phyloP scores from a whole-genome alignment of 2,329 filamentous ascomycete genomes.

The Cytospora schulzeri region DNA sequence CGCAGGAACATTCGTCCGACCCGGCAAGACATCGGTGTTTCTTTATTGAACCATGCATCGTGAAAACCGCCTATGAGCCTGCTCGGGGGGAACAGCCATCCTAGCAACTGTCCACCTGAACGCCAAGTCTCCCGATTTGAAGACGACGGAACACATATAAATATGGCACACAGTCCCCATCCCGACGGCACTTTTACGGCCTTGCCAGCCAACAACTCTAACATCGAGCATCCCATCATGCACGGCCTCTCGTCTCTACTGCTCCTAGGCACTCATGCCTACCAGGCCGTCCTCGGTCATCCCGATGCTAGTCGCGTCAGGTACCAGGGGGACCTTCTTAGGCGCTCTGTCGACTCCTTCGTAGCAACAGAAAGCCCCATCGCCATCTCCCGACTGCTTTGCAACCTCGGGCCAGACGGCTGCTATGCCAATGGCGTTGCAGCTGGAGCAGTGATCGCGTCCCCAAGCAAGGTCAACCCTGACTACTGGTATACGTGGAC shows the following conservation, averaged over 20 bases:
- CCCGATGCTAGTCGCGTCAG: constrained; percentile 40
- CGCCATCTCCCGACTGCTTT: constrained; percentile 54
- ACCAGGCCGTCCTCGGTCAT: constrained; percentile 53
- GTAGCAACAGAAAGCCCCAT: constrained; percentile 54
- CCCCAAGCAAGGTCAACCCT: constrained; percentile 55
- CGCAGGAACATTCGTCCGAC: constrained; percentile 20
- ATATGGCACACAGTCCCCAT: constrained; percentile 13
- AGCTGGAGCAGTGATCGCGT: constrained; percentile 58
- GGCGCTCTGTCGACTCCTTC: constrained; percentile 55
- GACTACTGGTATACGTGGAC: constrained; percentile 80
- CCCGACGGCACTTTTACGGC: constrained; percentile 9
- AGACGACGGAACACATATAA: constrained; percentile 7
- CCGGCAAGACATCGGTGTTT: constrained; percentile 34
- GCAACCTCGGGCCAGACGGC: constrained; percentile 61
- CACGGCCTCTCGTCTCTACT: constrained; percentile 47
- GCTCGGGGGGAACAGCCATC: constrained; percentile 11
- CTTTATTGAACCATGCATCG: constrained; percentile 25
- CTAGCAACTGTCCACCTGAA: constrained; percentile 5
- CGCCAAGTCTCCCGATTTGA: neutral
- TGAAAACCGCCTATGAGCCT: constrained; percentile 12
- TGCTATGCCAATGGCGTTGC: constrained; percentile 50
- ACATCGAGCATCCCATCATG: constrained; percentile 26
- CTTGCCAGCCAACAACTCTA: constrained; percentile 17
- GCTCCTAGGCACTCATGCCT: constrained; percentile 53
- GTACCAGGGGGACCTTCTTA: constrained; percentile 43